Evolutionary conservation across 1,139 yeast genomes (phyloP), one percentile per base, ranked within the genome.

Genomic region (Candida tetrigidarum): DNA sequence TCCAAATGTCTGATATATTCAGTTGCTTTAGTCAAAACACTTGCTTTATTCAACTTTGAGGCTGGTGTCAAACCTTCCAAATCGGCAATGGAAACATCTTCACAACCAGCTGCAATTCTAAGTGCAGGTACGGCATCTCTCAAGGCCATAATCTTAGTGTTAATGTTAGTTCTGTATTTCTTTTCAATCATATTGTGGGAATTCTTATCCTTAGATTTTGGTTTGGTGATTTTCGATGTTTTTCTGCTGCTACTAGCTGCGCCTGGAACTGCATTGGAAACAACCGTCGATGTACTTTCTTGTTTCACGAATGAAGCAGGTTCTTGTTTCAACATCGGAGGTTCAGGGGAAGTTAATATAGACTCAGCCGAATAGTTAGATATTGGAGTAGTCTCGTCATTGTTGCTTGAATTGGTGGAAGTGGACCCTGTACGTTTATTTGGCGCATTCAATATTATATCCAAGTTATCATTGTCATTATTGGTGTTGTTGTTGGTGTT

Each of bases 51-150:
- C 54, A 91, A 74, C 60, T 89, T 90, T 43, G 81, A 72, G 3
- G 97, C 96, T 0, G 97, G 97, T n/a, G 84, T 78, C 47, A 91
- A 74, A 2, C 97, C 97, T 56, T 90, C 97, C 50, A 91, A 69
- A 50, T 84, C 86, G 8, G 74, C 70, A 33, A 72, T 53, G 11
- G 68, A 60, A 22, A 70, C 62, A 46, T 72, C 72, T 34, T 66
- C 71, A 22, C 62, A 59, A 14, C 78, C 78, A 15, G 69, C 70
- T 47, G 71, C 71, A 25, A 80, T 76, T 48, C 83, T 66, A 43
- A 81, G 68, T 2, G 85, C 70, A 2, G 95, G 95, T 20, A 86
- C 93, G 34, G 88, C 87, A 54, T 86, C 90, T 52, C 92, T 69
- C 39, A 86, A 76, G 45, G 84, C 84, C 45, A 82, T 61, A 41